These are phyloP conservation scores for Entelexis paramagnoliae DNA, from an alignment of 1,139 yeast species.

Conservation along the genomic window DNA sequence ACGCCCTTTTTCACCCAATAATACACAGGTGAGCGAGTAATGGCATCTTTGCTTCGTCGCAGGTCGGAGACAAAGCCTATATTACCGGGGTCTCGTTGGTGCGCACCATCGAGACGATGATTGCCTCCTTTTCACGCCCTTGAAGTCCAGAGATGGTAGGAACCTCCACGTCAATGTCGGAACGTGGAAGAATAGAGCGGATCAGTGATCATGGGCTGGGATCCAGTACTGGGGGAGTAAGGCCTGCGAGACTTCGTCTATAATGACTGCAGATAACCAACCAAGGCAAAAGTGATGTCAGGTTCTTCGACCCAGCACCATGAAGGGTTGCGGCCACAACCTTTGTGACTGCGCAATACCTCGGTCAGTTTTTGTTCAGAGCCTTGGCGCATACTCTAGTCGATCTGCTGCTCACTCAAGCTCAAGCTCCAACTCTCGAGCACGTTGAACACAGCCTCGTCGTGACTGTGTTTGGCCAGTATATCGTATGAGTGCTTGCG, in stretches of 20 bases:
- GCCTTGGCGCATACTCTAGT: no score
- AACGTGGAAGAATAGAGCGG: background rate
- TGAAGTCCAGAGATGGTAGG: background rate
- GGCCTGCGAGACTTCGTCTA: background rate
- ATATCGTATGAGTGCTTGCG: no score
- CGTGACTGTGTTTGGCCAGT: constrained; percentile 61
- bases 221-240: background rate
- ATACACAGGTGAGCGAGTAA: background rate
- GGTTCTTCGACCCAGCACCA: no score
- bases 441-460: no score
- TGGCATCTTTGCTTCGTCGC: background rate
- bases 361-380: no score
- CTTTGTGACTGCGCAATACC: constrained; percentile 25
- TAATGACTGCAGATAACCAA: background rate
- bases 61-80: background rate
- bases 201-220: background rate
- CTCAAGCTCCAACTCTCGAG: no score
- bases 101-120: background rate
- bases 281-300: no score
- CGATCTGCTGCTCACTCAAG: no score
- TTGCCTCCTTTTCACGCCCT: background rate
- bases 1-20: background rate
- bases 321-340: constrained; percentile 36
- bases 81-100: background rate
- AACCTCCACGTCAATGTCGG: background rate